Evolutionary conservation across 1,284 basidiomycete species (phyloP).

Genomic region (Cerioporus squamosus): DNA sequence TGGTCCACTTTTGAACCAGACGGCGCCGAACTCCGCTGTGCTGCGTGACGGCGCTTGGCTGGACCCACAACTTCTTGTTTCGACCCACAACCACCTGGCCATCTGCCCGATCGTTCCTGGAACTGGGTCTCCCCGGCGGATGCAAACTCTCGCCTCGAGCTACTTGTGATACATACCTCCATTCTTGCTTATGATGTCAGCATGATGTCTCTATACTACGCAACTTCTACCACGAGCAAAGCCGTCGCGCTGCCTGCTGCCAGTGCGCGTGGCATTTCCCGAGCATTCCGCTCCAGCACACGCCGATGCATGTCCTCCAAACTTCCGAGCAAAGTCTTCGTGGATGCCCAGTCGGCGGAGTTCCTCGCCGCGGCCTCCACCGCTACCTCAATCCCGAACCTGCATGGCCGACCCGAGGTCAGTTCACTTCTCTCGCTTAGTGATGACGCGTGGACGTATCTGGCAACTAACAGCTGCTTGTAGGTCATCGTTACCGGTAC

Average conservation of each 20-base stretch:
- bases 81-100: not conserved
- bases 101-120: not conserved
- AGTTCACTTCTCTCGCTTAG: not conserved
- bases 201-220: not conserved
- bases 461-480: not conserved
- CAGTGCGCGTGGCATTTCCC: no score
- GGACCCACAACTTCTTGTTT: not conserved
- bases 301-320: conserved; percentile 13
- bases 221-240: no score
- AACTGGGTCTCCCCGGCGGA: not conserved
- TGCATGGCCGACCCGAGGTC: conserved; percentile 58
- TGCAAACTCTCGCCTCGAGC: not conserved
- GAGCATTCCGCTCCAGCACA: no score
- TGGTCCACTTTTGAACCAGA: not conserved
- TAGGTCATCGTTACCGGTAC: conserved; percentile 40
- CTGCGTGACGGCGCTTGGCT: not conserved
- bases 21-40: not conserved
- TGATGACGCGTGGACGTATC: not conserved
- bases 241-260: no score
- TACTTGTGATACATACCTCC: not conserved
- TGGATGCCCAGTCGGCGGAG: conserved; percentile 42
- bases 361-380: conserved; percentile 50
- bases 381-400: conserved; percentile 43
- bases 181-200: not conserved
- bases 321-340: conserved; percentile 33